Conservation (phyloP, 805 yeast species). For the Yamadazyma scolyti region DNA sequence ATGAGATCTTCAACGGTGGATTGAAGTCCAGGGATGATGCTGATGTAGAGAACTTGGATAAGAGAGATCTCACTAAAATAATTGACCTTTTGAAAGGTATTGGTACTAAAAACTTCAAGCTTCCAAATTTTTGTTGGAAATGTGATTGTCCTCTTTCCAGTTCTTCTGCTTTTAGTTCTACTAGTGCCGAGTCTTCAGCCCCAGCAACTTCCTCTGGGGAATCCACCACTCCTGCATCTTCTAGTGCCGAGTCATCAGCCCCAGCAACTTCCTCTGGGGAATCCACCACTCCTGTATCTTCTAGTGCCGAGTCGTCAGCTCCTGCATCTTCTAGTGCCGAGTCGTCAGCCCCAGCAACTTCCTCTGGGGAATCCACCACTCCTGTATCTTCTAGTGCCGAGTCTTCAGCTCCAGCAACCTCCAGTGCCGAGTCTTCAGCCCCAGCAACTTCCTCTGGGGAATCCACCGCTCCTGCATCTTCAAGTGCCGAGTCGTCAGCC, state of each 20-base stretch:
- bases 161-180: slow-evolving; percentile 1
- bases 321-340: background rate
- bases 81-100: slow-evolving; percentile 5
- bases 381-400: background rate
- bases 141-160: slow-evolving; percentile 9
- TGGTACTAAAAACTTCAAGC: slow-evolving; percentile 1
- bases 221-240: slow-evolving; percentile 1
- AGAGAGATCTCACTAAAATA: slow-evolving; percentile 1
- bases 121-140: slow-evolving; percentile 12
- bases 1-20: slow-evolving; percentile 2
- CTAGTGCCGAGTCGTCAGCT: background rate
- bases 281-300: background rate
- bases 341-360: background rate
- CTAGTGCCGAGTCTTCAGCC: background rate
- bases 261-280: background rate
- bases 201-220: background rate
- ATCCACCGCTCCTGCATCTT: background rate
- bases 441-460: background rate
- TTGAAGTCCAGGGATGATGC: slow-evolving; percentile 1
- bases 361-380: background rate
- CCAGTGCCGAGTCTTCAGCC: background rate
- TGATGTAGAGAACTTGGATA: slow-evolving; percentile 1
- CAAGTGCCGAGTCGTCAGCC: background rate
- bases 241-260: slow-evolving; percentile 1
- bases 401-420: background rate